Evolutionary conservation across 345 rosid species (phyloP), one percentile per base, ranked within the genome.

Genomic region (Anacardium occidentale): DNA sequence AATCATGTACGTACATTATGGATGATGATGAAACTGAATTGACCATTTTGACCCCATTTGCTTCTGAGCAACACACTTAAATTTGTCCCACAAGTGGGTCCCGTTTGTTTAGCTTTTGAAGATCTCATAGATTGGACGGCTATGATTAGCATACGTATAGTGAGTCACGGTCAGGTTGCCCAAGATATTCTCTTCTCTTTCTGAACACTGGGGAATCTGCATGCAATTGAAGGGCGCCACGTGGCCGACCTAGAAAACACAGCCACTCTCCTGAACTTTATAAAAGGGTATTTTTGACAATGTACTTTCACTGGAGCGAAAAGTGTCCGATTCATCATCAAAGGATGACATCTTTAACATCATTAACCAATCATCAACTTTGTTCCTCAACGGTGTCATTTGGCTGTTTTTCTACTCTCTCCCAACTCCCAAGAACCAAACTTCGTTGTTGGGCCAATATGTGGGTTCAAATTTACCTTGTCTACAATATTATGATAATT

Each of bases 351-450:
- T 69, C 42, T 63, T 40, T 9, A 26, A 13, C 58, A 70, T 70
- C 73, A 59, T 70, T 61, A 18, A 25, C 56, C 73, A 45, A 59
- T 70, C 65, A 58, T 47, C 56, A 15, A 52, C n/a, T 40, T 54
- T 3, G 11, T 56, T 22, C 25, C 7, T 51, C 5, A 50, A 21
- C 71, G 61, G 10, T 52, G 47, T 10, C 71, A 61, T 53, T 52
- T 53, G 1, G 12, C 2, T 5, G 10, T 2, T 66, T 66, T 9
- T 64, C 20, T 24, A 10, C 20, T 1, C 29, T 66, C 42, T 66
- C 58, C 9, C n/a, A 7, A n/a, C n/a, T n/a, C 32, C 32, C 32
- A 1, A 3, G 32, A 29, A 29, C 32, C 32, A 29, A 29, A 1
- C 3, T 29, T 29, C 3, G 32, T 29, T 3, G 32, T 29, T 29